Conservation (phyloP, 495 filamentous ascomycete genomes). For the Penicillium parvum region DNA sequence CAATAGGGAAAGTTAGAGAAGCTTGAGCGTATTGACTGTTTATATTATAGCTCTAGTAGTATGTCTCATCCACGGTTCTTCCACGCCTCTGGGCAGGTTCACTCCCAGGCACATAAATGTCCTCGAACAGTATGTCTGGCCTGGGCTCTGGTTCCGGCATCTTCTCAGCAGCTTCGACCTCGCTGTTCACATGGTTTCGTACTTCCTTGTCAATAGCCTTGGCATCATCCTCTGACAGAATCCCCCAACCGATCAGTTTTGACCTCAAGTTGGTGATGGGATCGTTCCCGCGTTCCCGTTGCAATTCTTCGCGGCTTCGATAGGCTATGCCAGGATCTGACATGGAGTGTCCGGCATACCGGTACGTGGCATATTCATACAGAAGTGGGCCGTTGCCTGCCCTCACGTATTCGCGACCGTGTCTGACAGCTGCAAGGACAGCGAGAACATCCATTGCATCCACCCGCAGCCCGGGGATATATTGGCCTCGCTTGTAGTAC, state of each 20-base stretch:
- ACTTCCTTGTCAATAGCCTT: slow-evolving; percentile 86
- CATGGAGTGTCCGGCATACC: slow-evolving; percentile 94
- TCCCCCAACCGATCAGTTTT: slow-evolving; percentile 84
- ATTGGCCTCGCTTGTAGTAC: slow-evolving; percentile 97
- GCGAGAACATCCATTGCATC: slow-evolving; percentile 96
- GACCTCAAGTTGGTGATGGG: slow-evolving; percentile 87
- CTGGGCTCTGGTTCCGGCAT: slow-evolving; percentile 71
- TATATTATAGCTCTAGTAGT: slow-evolving; percentile 8
- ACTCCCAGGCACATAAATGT: slow-evolving; percentile 82
- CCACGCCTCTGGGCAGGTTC: slow-evolving; percentile 53
- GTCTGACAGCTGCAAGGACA: slow-evolving; percentile 78
- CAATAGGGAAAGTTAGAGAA: too few relatives aligned
- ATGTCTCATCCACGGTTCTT: slow-evolving; percentile 20
- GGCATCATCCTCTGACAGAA: slow-evolving; percentile 80
- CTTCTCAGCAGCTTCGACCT: slow-evolving; percentile 76
- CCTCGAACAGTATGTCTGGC: slow-evolving; percentile 73
- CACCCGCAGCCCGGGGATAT: slow-evolving; percentile 90
- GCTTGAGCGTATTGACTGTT: too few relatives aligned
- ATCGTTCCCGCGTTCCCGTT: slow-evolving; percentile 79
- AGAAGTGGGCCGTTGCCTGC: slow-evolving; percentile 79
- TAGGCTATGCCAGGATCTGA: slow-evolving; percentile 93
- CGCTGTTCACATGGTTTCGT: slow-evolving; percentile 66
- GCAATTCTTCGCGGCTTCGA: slow-evolving; percentile 89
- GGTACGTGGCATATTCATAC: slow-evolving; percentile 91
- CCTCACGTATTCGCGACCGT: slow-evolving; percentile 72